Conservation (phyloP, 1,284 basidiomycete species). For the Leccinum pseudoinsigne region DNA sequence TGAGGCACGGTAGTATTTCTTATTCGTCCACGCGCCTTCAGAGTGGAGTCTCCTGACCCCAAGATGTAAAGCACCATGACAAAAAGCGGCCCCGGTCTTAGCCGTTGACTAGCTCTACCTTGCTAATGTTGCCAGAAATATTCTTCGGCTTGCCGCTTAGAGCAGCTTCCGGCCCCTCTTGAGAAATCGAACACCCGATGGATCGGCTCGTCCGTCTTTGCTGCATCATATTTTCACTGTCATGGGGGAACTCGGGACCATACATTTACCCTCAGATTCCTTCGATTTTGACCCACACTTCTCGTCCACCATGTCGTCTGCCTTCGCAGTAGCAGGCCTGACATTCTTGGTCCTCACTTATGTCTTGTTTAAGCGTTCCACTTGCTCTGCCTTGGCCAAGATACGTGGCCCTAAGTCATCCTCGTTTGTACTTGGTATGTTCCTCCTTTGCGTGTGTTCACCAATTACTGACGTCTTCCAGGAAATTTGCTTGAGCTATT, state of each 20-base stretch:
- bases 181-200: constrained; percentile 8
- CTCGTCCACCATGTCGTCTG: constrained; percentile 13
- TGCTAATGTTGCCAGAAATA: not conserved
- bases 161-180: not conserved
- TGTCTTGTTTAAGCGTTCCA: constrained; percentile 13
- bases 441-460: not conserved
- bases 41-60: not conserved
- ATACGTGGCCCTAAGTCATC: constrained; percentile 34
- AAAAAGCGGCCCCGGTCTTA: constrained; percentile 3
- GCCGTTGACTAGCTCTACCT: not conserved
- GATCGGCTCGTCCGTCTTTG: not conserved
- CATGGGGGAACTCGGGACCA: not conserved
- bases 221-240: constrained; percentile 10
- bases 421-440: constrained; percentile 34
- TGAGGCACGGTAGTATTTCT: not conserved
- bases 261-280: constrained; percentile 13
- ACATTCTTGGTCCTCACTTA: constrained; percentile 18
- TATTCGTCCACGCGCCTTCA: not conserved
- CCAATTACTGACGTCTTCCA: constrained; percentile 5
- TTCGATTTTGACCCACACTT: not conserved
- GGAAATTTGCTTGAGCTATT: constrained; percentile 29
- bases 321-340: constrained; percentile 4
- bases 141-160: not conserved
- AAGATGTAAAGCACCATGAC: constrained; percentile 10
- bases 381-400: constrained; percentile 23